These are phyloP conservation scores for Paxillus ammoniavirescens DNA, from an alignment of 768 basidiomycete genomes.

Conservation along the genomic window DNA sequence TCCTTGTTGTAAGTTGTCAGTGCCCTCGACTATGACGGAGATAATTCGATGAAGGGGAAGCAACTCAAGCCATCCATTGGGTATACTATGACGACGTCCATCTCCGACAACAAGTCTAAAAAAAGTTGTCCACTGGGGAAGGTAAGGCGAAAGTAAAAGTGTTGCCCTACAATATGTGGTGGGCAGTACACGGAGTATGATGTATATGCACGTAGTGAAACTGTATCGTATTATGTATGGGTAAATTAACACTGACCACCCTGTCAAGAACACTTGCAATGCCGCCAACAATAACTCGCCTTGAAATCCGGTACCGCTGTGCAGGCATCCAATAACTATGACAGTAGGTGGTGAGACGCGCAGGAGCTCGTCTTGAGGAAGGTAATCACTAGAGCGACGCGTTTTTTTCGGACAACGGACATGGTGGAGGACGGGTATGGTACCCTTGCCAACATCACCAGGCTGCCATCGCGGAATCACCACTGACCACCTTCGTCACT, in stretches of 20 bases:
- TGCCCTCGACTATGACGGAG: too few relatives aligned
- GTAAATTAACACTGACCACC: not conserved
- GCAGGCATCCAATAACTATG: not conserved
- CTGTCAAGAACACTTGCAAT: not conserved
- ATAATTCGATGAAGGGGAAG: too few relatives aligned
- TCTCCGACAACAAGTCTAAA: not conserved
- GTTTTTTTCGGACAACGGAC: not conserved
- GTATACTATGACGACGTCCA: not conserved
- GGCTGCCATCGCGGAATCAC: too few relatives aligned
- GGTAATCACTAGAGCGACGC: too few relatives aligned
- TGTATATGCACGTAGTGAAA: not conserved
- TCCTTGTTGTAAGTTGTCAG: too few relatives aligned
- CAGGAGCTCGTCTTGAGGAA: not conserved
- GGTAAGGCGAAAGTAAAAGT: not conserved
- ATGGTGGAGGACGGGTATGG: not conserved
- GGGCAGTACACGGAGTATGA: not conserved
- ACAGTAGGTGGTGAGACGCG: not conserved
- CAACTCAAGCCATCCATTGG: not conserved
- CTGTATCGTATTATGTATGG: not conserved
- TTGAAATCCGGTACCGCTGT: not conserved
- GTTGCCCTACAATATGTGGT: not conserved
- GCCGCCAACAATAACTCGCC: not conserved
- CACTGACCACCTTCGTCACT: constrained; percentile 8
- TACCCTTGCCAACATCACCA: too few relatives aligned
- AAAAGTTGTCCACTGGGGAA: not conserved